Evolutionary conservation across 345 rosid genomes (phyloP).

Genomic region (Citrus glauca): DNA sequence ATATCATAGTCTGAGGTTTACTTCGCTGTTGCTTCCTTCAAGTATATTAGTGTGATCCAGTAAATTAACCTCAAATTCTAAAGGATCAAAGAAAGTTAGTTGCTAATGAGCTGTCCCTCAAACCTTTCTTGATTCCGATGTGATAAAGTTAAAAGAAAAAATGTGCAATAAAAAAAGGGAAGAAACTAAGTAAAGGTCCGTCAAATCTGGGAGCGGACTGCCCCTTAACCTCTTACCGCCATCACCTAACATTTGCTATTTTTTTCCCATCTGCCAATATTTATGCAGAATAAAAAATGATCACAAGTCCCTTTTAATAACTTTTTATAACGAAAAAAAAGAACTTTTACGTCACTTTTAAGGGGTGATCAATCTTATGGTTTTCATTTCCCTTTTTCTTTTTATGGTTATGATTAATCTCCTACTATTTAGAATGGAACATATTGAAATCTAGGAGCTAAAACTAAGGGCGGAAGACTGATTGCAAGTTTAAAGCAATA

Average conservation of each 20-base stretch:
- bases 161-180: not conserved
- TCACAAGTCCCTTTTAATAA: not conserved
- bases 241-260: conserved; percentile 11
- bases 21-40: not conserved
- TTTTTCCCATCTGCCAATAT: not conserved
- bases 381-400: not conserved
- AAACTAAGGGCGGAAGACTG: conserved; percentile 32
- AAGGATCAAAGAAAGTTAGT: not conserved
- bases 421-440: not conserved
- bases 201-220: conserved; percentile 26
- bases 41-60: not conserved
- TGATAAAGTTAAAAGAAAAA: not conserved
- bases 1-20: not conserved
- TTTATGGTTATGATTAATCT: not conserved
- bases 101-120: conserved; percentile 22
- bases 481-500: conserved; percentile 13
- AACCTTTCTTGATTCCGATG: not conserved
- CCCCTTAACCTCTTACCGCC: not conserved
- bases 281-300: not conserved
- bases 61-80: not conserved
- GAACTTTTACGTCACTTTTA: not conserved
- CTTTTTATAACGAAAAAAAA: not conserved
- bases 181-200: not conserved
- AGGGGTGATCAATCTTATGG: not conserved
- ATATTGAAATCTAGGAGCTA: conserved; percentile 26